Evolutionary conservation across 495 filamentous ascomycete species (phyloP), one percentile per base, ranked within the genome.

Genomic region (Bathelium albidoporum): DNA sequence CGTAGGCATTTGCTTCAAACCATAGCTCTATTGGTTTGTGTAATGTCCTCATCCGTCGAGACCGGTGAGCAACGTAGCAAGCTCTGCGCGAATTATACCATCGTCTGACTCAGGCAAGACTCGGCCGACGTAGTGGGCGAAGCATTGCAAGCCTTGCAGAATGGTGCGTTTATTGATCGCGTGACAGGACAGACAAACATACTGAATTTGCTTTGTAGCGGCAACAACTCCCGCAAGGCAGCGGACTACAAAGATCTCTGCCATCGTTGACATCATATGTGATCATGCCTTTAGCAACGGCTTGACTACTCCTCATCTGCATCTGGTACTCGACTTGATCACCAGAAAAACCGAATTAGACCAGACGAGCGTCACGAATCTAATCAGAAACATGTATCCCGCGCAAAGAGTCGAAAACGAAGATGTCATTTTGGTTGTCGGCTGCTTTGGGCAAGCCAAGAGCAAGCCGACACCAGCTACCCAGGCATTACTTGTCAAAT

Each of bases 351-450:
- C 79, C 66, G 78, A 86, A 58, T 81, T 96, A 1, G 89, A 93
- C 73, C 91, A 95, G 73, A 81, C 82, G 36, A 87, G 84, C 60
- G 76, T 84, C 36, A 83, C 80, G 0, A 81, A 76, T 36, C 71
- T 96, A 32, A 72, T 91, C 73, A 89, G 86, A 62, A 87, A 87
- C 44, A 73, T 95, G 45, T 95, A 91, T 73, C 90, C 91, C 0
- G 77, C 81, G 31, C 77, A 79, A 53, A 83, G 80, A 62, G 78
- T 96, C 4, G 64, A 78, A 14, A 81, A 83, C 44, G 79, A 84
- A 41, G 65, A 84, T 58, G 80, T 90, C 63, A 80, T 87, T 22
- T 86, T 81, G 64, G 71, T 93, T 26, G 80, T 95, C 24, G 87
- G 87, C 59, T 84, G 81, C 61, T 81, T 96, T 43, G 91, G 91